Evolutionary conservation across 163 green algal genomes (phyloP), one percentile per base, ranked within the genome.

Genomic region (Scenedesmus sp.): DNA sequence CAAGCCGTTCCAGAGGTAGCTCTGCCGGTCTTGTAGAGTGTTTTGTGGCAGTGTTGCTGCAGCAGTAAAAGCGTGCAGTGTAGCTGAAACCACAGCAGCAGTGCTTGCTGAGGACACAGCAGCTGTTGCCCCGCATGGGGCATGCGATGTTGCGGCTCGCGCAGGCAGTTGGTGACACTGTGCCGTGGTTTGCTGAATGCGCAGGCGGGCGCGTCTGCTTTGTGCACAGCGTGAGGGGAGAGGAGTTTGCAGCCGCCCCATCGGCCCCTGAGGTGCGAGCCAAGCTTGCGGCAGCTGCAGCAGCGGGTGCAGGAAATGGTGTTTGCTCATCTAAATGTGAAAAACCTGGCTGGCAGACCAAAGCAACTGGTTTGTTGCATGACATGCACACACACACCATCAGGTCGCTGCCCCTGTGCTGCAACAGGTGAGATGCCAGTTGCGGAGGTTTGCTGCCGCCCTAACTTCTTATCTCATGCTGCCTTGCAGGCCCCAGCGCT

Each of bases 141-240:
- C 13, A 15, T 12, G 12, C 13, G 49, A 12, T 56, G 49, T 56
- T 56, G 49, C 12, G 49, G 49, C 49, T 20, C 15, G 49, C n/a
- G n/a, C n/a, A n/a, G n/a, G n/a, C n/a, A n/a, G n/a, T n/a, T n/a
- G n/a, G n/a, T n/a, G n/a, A n/a, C n/a, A n/a, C n/a, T n/a, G n/a
- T n/a, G n/a, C n/a, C n/a, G n/a, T n/a, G n/a, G n/a, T 65, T 24
- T 42, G 24, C 59, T 33, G 24, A 3, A 42, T 81, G 53, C 18
- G 20, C 59, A 72, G 59, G 76, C 10, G 76, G 76, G 30, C 76
- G 76, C 76, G 56, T 83, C 76, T 83, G 76, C 76, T n/a, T 56
- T 9, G 76, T 83, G 76, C 76, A 83, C 76, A 83, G 76, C 76
- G 37, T 30, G 37, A 83, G 24, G 16, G 76, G 76, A 10, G 76